These are phyloP conservation scores for Eucalyptus grandis DNA, from an alignment of 345 rosid species.

Conservation along the genomic window DNA sequence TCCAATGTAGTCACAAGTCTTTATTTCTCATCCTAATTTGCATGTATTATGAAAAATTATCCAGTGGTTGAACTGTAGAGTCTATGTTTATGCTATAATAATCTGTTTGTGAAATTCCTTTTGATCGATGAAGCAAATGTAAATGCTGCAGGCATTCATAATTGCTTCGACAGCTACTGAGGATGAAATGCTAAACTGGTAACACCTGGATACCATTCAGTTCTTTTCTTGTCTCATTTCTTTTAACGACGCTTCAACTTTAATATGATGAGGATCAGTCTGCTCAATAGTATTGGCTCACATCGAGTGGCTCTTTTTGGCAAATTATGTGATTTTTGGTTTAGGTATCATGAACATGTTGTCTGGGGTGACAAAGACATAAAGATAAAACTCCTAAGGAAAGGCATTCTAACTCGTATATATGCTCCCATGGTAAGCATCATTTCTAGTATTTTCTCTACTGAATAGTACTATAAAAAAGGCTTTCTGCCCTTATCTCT, in stretches of 20 bases:
- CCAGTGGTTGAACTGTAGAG: neutral
- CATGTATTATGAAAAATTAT: neutral
- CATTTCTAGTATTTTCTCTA: neutral
- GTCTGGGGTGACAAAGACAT: constrained; percentile 85
- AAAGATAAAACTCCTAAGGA: constrained; percentile 62
- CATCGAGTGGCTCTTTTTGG: neutral
- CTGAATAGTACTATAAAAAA: neutral
- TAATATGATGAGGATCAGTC: neutral
- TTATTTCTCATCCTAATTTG: neutral
- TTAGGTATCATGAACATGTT: constrained; percentile 80
- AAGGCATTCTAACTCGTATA: constrained; percentile 79
- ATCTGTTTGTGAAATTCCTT: neutral
- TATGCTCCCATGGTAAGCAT: constrained; percentile 78
- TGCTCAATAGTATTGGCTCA: neutral
- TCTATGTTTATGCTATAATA: neutral
- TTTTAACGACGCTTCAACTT: neutral
- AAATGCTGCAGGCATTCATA: constrained; percentile 72
- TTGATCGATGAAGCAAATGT: neutral
- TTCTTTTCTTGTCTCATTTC: neutral
- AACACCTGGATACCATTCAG: neutral
- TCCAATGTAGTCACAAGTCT: neutral
- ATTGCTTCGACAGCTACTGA: constrained; percentile 93
- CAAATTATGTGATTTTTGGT: neutral
- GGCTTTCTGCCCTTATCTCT: neutral
- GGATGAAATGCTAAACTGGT: constrained; percentile 93